A percentile compares a stretch with the other conserved stretches of the same genome.
phyloP scores from a whole-genome alignment of 768 basidiomycete genomes.

The Lactarius sp. region DNA sequence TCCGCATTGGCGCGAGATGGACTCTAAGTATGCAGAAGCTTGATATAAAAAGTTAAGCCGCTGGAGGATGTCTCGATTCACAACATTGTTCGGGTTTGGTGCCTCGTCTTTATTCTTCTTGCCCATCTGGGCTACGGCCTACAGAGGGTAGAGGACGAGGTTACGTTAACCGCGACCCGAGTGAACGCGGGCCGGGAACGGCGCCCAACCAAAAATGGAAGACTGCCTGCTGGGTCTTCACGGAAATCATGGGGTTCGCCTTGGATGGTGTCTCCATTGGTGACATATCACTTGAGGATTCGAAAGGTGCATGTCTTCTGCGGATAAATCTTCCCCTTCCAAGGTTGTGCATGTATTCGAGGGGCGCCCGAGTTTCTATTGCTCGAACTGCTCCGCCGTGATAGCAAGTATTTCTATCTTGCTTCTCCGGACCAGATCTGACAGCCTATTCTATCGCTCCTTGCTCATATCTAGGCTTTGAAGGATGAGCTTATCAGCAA shows the following conservation, averaged over 20 bases:
- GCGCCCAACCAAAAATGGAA: not conserved
- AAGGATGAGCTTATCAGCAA: conserved; percentile 86
- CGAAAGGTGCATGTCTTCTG: conserved; percentile 6
- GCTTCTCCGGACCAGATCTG: conserved; percentile 7
- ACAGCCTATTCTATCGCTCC: not conserved
- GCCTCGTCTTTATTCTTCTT: conserved; percentile 55
- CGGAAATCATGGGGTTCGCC: not conserved
- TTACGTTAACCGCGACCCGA: no score
- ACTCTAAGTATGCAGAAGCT: conserved; percentile 60
- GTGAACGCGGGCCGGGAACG: not conserved
- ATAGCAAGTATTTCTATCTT: conserved; percentile 44
- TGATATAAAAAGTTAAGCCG: conserved; percentile 84
- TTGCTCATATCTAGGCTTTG: conserved; percentile 45
- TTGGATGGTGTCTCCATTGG: not conserved
- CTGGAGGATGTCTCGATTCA: conserved; percentile 74
- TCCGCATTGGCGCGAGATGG: conserved; percentile 27
- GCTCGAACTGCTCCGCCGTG: conserved; percentile 62
- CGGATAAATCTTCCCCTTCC: conserved; percentile 23
- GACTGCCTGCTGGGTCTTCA: not conserved
- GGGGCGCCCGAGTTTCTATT: conserved; percentile 64
- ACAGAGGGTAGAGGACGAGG: no score
- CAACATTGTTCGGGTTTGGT: conserved; percentile 52
- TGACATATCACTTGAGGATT: not conserved
- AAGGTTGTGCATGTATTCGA: conserved; percentile 59
- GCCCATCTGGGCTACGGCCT: conserved; percentile 43